Evolutionary conservation across 495 filamentous ascomycete species (phyloP), one percentile per base, ranked within the genome.

Genomic region (Aspergillus steynii): DNA sequence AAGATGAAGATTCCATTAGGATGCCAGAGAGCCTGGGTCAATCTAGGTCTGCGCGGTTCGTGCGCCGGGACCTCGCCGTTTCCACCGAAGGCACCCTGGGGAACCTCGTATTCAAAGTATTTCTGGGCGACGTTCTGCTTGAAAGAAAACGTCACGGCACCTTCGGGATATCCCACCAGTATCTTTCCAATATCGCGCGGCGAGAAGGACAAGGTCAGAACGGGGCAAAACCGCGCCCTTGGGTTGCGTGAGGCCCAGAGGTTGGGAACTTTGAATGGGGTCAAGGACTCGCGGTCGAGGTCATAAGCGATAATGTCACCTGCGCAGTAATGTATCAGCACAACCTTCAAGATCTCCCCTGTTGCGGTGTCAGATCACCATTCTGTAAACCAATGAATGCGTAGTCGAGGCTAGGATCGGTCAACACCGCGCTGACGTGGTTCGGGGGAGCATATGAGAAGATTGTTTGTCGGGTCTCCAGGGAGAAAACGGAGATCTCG

Each of bases 101-200:
- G 91, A 3, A 97, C 69, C 62, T 89, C 81, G 74, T 97, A 97
- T 64, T 93, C 81, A 65, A 96, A 92, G 69, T 84, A 94, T 65
- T 89, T 90, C 50, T 85, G 78, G 0, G 89, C 79, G 56, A 86
- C 77, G 58, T 91, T 91, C 71, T 95, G 87, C 76, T 98, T 97
- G 82, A 99, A 96, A 3, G 90, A 90, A 68, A 93, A 98, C 37
- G 93, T 85, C 29, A 92, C 92, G 4, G 91, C 91, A 26, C 95
- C 96, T 56, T 93, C 86, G 1, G 83, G 82, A 68, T 98, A 99
- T 9, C 88, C 93, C 55, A 99, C 90, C 61, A 98, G 66, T 26
- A 99, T 77, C 66, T 88, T 90, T n/a, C 95, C 95, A 66, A 97
- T 91, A 72, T 99, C 93, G 61, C 92, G 83, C 3, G 96, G 93